Conservation (phyloP, 2,329 filamentous ascomycete species). For the Aspergillus novofumigatus region DNA sequence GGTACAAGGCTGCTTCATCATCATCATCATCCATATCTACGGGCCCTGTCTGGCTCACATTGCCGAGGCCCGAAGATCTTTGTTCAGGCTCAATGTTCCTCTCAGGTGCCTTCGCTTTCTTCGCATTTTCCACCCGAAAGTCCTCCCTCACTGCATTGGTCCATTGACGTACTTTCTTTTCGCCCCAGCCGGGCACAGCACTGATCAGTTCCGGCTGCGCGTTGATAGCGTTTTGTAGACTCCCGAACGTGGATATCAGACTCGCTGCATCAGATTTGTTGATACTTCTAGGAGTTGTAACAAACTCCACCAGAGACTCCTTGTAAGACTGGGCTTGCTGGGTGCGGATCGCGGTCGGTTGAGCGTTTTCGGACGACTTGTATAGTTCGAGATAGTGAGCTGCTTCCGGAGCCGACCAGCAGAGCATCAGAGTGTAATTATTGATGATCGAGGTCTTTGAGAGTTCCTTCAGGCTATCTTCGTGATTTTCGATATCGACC, state of each 20-base stretch:
- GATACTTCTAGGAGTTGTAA: constrained; percentile 81
- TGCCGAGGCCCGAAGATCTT: constrained; percentile 19
- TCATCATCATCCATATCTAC: constrained; percentile 37
- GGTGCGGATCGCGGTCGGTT: constrained; percentile 74
- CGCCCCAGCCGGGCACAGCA: constrained; percentile 86
- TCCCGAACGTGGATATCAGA: constrained; percentile 88
- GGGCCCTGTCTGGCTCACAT: constrained; percentile 8
- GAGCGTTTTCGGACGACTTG: constrained; percentile 89
- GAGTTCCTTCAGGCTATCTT: constrained; percentile 82
- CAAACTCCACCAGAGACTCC: constrained; percentile 85
- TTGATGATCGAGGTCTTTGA: constrained; percentile 91
- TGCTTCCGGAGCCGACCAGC: constrained; percentile 91
- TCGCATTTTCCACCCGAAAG: constrained; percentile 70
- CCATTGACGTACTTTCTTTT: constrained; percentile 91
- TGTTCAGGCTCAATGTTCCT: constrained; percentile 25
- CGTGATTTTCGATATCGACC: constrained; percentile 93
- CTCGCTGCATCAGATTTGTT: constrained; percentile 94
- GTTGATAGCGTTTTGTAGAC: constrained; percentile 79
- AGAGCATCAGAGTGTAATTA: constrained; percentile 84
- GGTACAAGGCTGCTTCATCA: constrained; percentile 47
- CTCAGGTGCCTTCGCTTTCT: constrained; percentile 47
- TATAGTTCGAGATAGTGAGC: constrained; percentile 91
- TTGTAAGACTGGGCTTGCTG: constrained; percentile 79
- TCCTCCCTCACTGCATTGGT: constrained; percentile 75
- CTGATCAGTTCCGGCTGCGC: constrained; percentile 80